phyloP scores from a whole-genome alignment of 208 protist genomes.

The Leishmania turanica region DNA sequence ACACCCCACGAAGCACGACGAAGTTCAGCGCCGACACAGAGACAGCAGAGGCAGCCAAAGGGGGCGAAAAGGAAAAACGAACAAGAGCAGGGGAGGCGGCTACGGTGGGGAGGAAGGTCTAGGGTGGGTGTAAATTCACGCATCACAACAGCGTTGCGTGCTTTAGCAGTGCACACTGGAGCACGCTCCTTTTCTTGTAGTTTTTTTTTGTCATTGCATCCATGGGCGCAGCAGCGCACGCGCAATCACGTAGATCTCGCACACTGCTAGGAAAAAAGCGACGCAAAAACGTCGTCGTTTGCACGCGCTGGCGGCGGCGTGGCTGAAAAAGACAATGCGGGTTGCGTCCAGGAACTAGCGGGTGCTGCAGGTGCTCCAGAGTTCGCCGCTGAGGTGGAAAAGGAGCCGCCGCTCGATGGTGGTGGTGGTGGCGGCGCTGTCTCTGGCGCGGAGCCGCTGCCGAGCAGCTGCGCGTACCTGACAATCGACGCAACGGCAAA shows the following conservation, averaged over 20 bases:
- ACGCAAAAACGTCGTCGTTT: background rate
- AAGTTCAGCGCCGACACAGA: background rate
- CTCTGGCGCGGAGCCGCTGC: background rate
- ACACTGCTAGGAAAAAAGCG: conserved; percentile 3
- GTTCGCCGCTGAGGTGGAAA: background rate
- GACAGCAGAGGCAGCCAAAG: background rate
- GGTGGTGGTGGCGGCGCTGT: too few relatives aligned
- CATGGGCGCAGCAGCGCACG: background rate
- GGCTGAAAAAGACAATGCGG: background rate
- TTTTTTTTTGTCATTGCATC: too few relatives aligned
- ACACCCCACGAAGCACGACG: background rate
- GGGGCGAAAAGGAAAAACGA: background rate
- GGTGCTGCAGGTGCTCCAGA: conserved; percentile 2
- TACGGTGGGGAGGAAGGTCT: background rate
- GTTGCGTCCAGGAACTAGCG: background rate
- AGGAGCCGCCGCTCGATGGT: background rate
- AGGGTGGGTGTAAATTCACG: background rate
- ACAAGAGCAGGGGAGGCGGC: background rate
- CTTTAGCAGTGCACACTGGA: background rate
- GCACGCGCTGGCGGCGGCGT: background rate
- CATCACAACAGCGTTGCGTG: background rate
- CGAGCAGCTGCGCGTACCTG: conserved; percentile 20
- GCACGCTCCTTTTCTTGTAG: background rate
- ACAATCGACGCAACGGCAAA: conserved; percentile 37
- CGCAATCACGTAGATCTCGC: background rate